Base-by-base conservation (phyloP, 2,329 filamentous ascomycete genomes). In the Zasmidium citrigriseum region DNA sequence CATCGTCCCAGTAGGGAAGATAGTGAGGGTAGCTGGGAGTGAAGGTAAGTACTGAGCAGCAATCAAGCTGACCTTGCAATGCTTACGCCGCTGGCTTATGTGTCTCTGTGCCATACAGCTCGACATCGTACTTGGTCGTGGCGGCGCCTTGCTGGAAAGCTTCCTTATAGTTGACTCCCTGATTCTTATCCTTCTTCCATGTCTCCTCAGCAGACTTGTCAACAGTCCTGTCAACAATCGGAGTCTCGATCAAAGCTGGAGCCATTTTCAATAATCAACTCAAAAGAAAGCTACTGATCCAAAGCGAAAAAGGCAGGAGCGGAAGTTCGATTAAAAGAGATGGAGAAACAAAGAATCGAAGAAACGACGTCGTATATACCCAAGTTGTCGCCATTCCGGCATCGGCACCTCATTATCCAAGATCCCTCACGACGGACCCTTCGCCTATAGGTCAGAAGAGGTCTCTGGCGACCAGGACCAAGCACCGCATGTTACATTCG, bases 11-110 rank as follows among this genome's bases (percentile, higher is more conserved):
- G 29, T 73, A 69, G 25, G 65, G 66, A 7, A 68, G 49, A 71
- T 93, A 93, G 69, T 91, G 80, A 3, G 86, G 86, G 64, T 90
- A 92, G 70, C 60, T 55, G 18, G 62, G n/a, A n/a, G n/a, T n/a
- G n/a, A n/a, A n/a, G n/a, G n/a, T n/a, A n/a, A n/a, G n/a, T n/a
- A n/a, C n/a, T n/a, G n/a, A n/a, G n/a, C n/a, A n/a, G n/a, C n/a
- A n/a, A n/a, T n/a, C n/a, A n/a, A n/a, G n/a, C n/a, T n/a, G n/a
- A n/a, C n/a, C n/a, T n/a, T n/a, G n/a, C n/a, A n/a, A n/a, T n/a
- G n/a, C n/a, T n/a, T n/a, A n/a, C n/a, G n/a, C n/a, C n/a, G n/a
- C 82, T 10, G 83, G 80, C 16, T 80, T 76, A 64, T 83, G 78
- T 60, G 79, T 82, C 2, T 71, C 78, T 11, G 79, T 81, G 3